Evolutionary conservation across 768 basidiomycete species (phyloP), one percentile per base, ranked within the genome.

Genomic region (Exsudoporus frostii): DNA sequence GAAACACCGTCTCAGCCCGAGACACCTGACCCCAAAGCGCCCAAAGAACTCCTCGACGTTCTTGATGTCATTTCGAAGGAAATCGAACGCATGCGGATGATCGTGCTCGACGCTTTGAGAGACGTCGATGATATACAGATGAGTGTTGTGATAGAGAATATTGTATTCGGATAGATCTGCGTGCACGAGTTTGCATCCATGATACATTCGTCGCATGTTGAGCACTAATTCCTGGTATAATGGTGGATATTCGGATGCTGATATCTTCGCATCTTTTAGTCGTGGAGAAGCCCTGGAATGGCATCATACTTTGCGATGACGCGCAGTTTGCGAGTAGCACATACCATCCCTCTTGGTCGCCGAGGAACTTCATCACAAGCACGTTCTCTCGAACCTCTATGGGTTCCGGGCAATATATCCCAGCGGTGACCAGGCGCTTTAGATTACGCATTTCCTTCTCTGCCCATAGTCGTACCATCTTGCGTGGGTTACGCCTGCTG

Each of bases 121-220:
- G 53, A 99, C 97, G 69, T 99, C 97, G 73, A 99, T 98, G 62
- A 98, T 87, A 71, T 83, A 93, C 17, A 97, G 79, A 63, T 92
- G 91, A 1, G 72, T 77, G 44, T 83, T 74, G 71, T 92, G 89
- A 64, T 84, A 96, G 65, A 99, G 80, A 62, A 99, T 85, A 68
- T 99, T 99, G 80, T 99, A 99, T 69, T 99, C 97, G 50, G 91
- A 94, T 48, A 99, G 79, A 77, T 99, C 97, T 45, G 96, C 97
- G 64, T 99, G 97, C 0, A 99, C 96, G 53, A 99, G 84, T 53
- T 84, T 88, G 81, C 97, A 98, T 38, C 78, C 78, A 59, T 92
- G 88, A 70, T 87, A 99, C 78, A 99, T 88, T 50, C 76, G 80
- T 53, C 96, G 85, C 40, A 94, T 77, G 52, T 80, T 81, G 61